A percentile compares a stretch with the other conserved stretches of the same genome.
Conservation (phyloP, 306 rosid genomes). For the Senna tora region DNA sequence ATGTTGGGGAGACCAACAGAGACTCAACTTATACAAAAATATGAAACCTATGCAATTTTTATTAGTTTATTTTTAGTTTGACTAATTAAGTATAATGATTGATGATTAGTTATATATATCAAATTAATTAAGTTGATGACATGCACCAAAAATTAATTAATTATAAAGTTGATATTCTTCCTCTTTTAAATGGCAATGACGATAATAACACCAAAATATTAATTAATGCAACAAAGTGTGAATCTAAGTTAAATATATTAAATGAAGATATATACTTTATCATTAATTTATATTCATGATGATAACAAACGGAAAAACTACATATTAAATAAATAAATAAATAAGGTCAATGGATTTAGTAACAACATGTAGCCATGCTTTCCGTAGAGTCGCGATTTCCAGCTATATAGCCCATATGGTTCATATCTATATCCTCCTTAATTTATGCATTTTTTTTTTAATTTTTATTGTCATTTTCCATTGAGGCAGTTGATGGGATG, state of each 20-base stretch:
- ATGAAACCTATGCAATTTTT: no score
- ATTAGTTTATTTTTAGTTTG: not conserved
- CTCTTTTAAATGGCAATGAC: no score
- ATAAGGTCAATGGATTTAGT: not conserved
- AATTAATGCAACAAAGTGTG: not conserved
- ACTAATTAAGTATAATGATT: not conserved
- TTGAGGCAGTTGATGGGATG: no score
- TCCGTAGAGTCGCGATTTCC: slow-evolving; percentile 21
- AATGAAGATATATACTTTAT: not conserved
- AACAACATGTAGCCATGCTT: not conserved
- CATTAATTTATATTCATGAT: not conserved
- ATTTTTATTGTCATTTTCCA: no score
- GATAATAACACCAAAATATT: not conserved
- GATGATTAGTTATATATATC: not conserved
- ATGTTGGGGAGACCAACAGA: no score
- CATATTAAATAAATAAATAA: not conserved
- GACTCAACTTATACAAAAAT: no score
- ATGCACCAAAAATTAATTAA: no score
- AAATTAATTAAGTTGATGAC: no score
- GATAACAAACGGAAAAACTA: not conserved
- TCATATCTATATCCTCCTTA: not conserved
- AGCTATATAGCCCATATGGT: slow-evolving; percentile 34
- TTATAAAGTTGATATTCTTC: no score
- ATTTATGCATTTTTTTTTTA: not conserved
- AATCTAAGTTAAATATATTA: not conserved